Evolutionary conservation across 2,329 filamentous ascomycete species (phyloP), one percentile per base, ranked within the genome.

Genomic region (Talaromyces atroroseus): DNA sequence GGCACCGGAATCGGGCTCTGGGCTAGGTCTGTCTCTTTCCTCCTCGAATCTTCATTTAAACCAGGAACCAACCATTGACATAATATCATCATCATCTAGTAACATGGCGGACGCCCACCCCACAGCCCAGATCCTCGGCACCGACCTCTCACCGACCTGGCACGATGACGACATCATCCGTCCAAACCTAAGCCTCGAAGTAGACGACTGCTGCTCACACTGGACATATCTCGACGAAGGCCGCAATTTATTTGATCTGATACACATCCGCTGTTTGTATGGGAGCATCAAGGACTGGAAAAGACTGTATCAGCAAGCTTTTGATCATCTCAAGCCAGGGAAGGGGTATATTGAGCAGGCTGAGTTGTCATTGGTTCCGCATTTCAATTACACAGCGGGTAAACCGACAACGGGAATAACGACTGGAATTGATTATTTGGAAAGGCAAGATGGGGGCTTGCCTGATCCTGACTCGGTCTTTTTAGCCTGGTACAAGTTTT

Each of bases 351-450:
- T 74, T 49, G 72, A 74, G 60, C 64, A 65, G 29, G 70, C 74
- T 11, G 76, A 79, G 58, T 67, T 76, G 58, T 69, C 70, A 1
- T 68, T 76, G 0, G 68, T 71, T 4, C 69, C 72, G 0, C 66
- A 36, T 18, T 56, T 56, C 29, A 38, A 34, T n/a, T 53, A 53
- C 20, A 18, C 48, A 23, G 32, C 32, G 2, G 32, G 16, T 36
- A 26, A 16, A 10, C 7, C 32, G n/a, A n/a, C 36, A n/a, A 63
- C n/a, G 66, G 67, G 26, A 71, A 76, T 40, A 16, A 20, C 18
- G n/a, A 38, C 36, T 40, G 36, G 36, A n/a, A 3, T 44, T 18
- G 18, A 7, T 18, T 5, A 42, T 32, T 12, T 32, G n/a, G 38
- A 8, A 21, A 21, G 2, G n/a, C 75, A 79, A 52, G 72, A 65